phyloP scores from a whole-genome alignment of 257 asterid genomes.

The Plectranthus barbatus region DNA sequence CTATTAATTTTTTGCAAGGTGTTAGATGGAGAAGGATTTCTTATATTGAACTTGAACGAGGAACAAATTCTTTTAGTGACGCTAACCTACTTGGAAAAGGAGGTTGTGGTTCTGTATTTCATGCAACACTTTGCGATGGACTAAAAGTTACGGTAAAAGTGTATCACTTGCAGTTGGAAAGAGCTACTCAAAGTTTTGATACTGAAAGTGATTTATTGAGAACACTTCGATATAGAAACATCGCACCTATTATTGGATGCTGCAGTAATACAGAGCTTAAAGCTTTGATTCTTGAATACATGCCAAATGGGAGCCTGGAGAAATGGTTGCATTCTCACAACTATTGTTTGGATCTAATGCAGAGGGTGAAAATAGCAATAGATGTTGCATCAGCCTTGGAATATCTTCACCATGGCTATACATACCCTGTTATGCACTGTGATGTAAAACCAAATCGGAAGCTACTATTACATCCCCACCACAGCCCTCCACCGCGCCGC shows the following conservation, averaged over 20 bases:
- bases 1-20: background rate
- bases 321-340: background rate
- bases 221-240: background rate
- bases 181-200: background rate
- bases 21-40: slow-evolving; percentile 17
- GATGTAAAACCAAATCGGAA: slow-evolving; percentile 18
- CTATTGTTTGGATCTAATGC: background rate
- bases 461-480: slow-evolving; percentile 42
- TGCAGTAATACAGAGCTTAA: background rate
- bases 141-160: background rate
- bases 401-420: background rate
- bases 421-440: background rate
- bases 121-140: background rate
- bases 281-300: background rate
- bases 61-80: slow-evolving; percentile 17
- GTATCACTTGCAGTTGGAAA: background rate
- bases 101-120: background rate
- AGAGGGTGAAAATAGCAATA: background rate
- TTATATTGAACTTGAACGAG: slow-evolving; percentile 16
- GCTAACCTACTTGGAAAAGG: background rate
- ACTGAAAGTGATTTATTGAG: background rate
- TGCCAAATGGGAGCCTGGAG: background rate
- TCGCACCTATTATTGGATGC: background rate
- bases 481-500: slow-evolving; percentile 41
- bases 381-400: background rate